Percentiles rank a stretch among this genome's conserved stretches.
Conservation (phyloP, 495 filamentous ascomycete species). For the Aspergillus campestris region DNA sequence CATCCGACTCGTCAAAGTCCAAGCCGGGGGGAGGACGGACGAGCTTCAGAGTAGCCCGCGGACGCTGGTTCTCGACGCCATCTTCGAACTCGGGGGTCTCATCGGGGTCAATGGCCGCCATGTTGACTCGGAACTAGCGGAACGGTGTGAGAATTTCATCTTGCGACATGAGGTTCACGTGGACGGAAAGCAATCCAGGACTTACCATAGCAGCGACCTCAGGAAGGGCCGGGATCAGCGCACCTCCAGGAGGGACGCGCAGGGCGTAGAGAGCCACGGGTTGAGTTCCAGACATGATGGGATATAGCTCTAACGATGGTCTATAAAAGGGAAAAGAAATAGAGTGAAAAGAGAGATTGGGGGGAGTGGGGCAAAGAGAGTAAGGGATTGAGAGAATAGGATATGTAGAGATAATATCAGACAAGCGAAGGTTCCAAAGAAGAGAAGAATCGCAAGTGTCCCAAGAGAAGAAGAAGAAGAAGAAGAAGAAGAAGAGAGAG, state of each 20-base stretch:
- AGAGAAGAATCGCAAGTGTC: slow-evolving; percentile 5
- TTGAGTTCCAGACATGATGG: slow-evolving; percentile 46
- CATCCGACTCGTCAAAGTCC: slow-evolving; percentile 45
- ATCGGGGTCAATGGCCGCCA: slow-evolving; percentile 94
- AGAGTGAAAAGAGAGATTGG: slow-evolving; percentile 6
- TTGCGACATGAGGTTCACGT: not conserved
- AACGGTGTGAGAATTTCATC: not conserved
- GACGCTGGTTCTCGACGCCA: slow-evolving; percentile 48
- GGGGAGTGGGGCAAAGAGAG: slow-evolving; percentile 6
- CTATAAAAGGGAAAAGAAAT: slow-evolving; percentile 2
- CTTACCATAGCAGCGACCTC: slow-evolving; percentile 76
- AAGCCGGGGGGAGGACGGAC: slow-evolving; percentile 55
- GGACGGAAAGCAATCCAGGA: slow-evolving; percentile 10
- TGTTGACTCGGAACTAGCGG: slow-evolving; percentile 83
- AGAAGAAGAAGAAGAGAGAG: slow-evolving; percentile 17
- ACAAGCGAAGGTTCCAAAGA: slow-evolving; percentile 13
- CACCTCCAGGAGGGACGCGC: slow-evolving; percentile 70
- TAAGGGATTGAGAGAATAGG: slow-evolving; percentile 18
- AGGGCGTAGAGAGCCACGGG: slow-evolving; percentile 87
- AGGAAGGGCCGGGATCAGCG: slow-evolving; percentile 63
- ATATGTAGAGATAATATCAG: slow-evolving; percentile 15
- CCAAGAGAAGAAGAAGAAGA: slow-evolving; percentile 10
- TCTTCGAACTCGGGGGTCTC: slow-evolving; percentile 59
- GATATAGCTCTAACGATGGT: not conserved
- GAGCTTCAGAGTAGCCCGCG: slow-evolving; percentile 82